Base-by-base conservation (phyloP, 2,329 filamentous ascomycete genomes). In the Stagonosporopsis tanaceti region DNA sequence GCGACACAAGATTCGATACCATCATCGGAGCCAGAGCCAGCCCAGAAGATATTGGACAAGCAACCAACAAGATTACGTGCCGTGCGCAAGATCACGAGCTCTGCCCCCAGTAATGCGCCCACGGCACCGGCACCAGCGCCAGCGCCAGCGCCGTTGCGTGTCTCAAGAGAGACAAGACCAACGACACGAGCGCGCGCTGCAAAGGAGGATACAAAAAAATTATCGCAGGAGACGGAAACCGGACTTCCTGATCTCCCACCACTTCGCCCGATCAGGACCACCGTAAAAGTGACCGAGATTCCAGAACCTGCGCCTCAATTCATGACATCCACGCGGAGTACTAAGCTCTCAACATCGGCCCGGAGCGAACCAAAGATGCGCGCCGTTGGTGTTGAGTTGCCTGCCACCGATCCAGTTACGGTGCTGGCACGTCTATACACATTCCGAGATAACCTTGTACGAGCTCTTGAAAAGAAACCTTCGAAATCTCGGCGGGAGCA, bases 371-470 rank as follows among this genome's bases (percentile, higher is more conserved):
- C 59, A 46, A 63, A 65, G 24, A 60, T 72, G 32, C 67, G 68
- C 35, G 62, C 65, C 9, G 47, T 72, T 17, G 68, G 68, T 50
- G 38, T 64, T 38, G 64, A 76, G 65, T 47, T 72, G 58, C 69
- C 78, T 17, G 70, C 69, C 27, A 79, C 78, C 1, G 78, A 82
- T 59, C 81, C 81, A 4, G 66, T 73, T 6, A 71, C 77, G n/a
- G 80, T 83, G 2, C 65, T 82, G 28, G 70, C 73, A 20, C 77
- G 77, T n/a, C 70, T 82, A 17, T 72, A 75, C 39, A 75, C 70
- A 6, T 78, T 83, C 66, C 74, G 78, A 27, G 74, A 81, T 59
- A 82, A 82, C 52, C 75, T 83, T 20, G 71, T 74, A 6, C 71
- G 76, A 39, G 80, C 79, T 5, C 69, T 83, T 8, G 68, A 76